Conservation (phyloP, 805 yeast species). For the Lachancea quebecensis region DNA sequence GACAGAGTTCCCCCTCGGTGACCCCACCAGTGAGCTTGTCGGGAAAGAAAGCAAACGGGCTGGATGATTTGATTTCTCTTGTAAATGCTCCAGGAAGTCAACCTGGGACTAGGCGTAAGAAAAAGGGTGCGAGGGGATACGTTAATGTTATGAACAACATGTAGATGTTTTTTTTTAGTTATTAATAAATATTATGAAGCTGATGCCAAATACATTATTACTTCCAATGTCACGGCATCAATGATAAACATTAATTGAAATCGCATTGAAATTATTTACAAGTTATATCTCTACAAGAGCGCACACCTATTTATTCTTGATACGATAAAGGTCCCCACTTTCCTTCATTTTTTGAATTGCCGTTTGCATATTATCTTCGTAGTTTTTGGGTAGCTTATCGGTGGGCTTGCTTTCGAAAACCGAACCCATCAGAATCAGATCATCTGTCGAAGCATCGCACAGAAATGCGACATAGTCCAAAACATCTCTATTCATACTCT, state of each 20-base stretch:
- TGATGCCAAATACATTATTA: neutral
- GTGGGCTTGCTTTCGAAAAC: constrained; percentile 51
- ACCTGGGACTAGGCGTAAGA: constrained; percentile 33
- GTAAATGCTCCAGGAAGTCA: constrained; percentile 26
- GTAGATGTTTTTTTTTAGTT: neutral
- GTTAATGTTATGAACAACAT: constrained; percentile 54
- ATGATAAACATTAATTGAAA: constrained; percentile 1
- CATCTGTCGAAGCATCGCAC: constrained; percentile 53
- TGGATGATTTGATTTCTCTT: constrained; percentile 41
- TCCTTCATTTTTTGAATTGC: constrained; percentile 27
- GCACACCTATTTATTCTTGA: constrained; percentile 1
- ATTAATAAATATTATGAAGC: no score
- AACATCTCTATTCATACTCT: constrained; percentile 45
- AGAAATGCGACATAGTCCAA: constrained; percentile 56
- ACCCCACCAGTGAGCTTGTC: constrained; percentile 21
- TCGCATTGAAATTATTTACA: neutral
- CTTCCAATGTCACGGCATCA: neutral
- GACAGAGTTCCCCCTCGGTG: constrained; percentile 6
- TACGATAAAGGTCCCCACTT: constrained; percentile 29
- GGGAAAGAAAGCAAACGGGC: constrained; percentile 34
- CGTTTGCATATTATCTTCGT: constrained; percentile 20
- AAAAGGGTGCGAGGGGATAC: constrained; percentile 49
- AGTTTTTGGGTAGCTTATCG: constrained; percentile 31
- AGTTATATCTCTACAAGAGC: neutral
- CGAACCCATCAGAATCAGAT: constrained; percentile 55